These are phyloP conservation scores for Trichoderma aggressivum DNA, from an alignment of 2,329 filamentous ascomycete species.

Conservation along the genomic window DNA sequence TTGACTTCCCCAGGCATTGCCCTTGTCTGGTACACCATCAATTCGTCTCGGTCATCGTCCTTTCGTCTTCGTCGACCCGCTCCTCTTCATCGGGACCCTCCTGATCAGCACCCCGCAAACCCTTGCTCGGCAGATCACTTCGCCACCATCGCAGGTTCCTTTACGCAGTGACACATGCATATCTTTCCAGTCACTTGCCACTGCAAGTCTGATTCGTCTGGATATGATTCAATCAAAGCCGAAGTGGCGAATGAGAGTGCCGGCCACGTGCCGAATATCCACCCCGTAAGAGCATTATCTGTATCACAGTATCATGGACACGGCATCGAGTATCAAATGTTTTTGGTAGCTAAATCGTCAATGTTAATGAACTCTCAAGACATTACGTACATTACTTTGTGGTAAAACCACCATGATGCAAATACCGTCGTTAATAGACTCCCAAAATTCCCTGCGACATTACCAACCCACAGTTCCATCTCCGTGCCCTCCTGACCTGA, in stretches of 20 bases:
- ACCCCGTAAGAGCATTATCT: neutral
- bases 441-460: neutral
- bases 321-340: neutral
- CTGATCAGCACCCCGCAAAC: constrained; percentile 11
- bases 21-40: neutral
- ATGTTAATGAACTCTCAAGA: neutral
- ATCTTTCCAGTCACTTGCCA: neutral
- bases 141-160: neutral
- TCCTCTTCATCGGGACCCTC: constrained; percentile 2
- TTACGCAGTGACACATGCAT: neutral
- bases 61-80: neutral
- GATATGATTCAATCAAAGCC: neutral
- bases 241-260: neutral
- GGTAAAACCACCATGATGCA: neutral
- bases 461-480: neutral
- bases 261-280: neutral
- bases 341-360: neutral
- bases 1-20: neutral
- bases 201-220: neutral
- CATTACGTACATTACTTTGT: constrained; percentile 10
- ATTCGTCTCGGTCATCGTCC: neutral
- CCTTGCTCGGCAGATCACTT: neutral
- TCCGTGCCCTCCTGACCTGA: neutral
- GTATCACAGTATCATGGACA: neutral
- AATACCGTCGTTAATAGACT: neutral